Evolutionary conservation across 2,329 filamentous ascomycete species (phyloP), one percentile per base, ranked within the genome.

Genomic region (Neocucurbitaria cava): DNA sequence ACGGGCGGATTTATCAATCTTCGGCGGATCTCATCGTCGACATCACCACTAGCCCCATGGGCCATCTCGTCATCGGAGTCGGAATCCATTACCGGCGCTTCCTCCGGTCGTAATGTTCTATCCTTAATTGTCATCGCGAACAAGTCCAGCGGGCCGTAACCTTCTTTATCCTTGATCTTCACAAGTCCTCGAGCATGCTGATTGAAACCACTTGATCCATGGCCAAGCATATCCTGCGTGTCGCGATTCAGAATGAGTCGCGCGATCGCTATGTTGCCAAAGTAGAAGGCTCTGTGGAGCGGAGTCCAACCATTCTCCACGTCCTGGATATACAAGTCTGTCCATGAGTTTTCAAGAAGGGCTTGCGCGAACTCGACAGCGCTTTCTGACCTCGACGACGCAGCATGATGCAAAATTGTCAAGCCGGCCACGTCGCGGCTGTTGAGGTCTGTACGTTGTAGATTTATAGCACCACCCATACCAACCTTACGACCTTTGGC

Each of bases 251-350:
- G 81, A 28, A 99, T 86, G 18, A 91, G 81, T 42, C 92, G 87
- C 2, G 95, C 95, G 62, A 96, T 89, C 6, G 90, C 88, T 46
- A 95, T 87, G 69, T 97, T 97, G 42, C 94, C 94, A 65, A 88
- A 87, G 72, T 97, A 98, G 38, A 98, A 82, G 7, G 93, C 91
- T 66, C 95, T 86, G 72, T 99, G 95, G 35, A 99, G 82, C 33
- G 93, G 89, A 56, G 96, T 99, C 95, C 95, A 99, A 40, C 93
- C 94, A 75, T 90, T 98, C 76, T 99, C 95, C 7, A 82, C 81
- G 74, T 99, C 95, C 72, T 96, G 93, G 2, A 84, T 81, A 68
- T 96, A 95, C 8, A 98, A 80, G 76, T 99, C 95, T 62, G 92
- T 85, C 47, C 89, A 83, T 1, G 92, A 91, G 69, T 96, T 88